These are phyloP conservation scores for Protomyces pachydermus DNA, from an alignment of 1,139 yeast species.

Conservation along the genomic window DNA sequence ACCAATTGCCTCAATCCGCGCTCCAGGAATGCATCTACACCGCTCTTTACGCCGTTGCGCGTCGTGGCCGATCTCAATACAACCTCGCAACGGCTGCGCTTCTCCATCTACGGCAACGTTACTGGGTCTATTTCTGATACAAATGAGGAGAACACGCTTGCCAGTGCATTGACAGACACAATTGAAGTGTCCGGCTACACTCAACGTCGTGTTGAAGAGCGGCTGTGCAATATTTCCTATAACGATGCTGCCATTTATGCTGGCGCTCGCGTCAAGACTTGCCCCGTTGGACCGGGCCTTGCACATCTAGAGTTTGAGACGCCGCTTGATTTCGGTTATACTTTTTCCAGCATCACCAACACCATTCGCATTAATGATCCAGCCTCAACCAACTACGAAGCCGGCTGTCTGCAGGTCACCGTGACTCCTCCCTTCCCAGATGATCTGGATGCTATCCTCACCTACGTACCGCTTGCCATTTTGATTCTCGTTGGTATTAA, in stretches of 20 bases:
- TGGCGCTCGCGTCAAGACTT: background rate
- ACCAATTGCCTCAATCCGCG: constrained; percentile 7
- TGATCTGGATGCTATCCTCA: constrained; percentile 39
- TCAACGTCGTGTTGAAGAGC: constrained; percentile 4
- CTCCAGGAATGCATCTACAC: background rate
- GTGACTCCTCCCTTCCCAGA: constrained; percentile 17
- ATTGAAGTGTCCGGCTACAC: constrained; percentile 10
- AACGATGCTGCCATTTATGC: background rate
- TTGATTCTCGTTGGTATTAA: constrained; percentile 46
- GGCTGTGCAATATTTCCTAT: constrained; percentile 12
- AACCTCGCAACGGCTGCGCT: background rate
- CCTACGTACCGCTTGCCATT: constrained; percentile 42
- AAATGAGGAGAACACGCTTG: constrained; percentile 18
- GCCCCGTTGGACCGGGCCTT: constrained; percentile 22
- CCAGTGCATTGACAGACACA: constrained; percentile 22
- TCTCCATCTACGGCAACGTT: constrained; percentile 13
- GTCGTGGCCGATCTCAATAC: constrained; percentile 7
- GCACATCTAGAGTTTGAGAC: constrained; percentile 5
- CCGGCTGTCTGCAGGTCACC: constrained; percentile 16
- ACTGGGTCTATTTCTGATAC: constrained; percentile 15
- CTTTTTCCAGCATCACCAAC: constrained; percentile 13
- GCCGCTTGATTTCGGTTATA: constrained; percentile 8
- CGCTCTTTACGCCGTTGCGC: constrained; percentile 11
- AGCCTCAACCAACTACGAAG: constrained; percentile 10
- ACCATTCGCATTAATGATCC: constrained; percentile 17